Percentiles rank a stretch among this genome's conserved stretches.
phyloP scores from a whole-genome alignment of 805 yeast genomes.

The Wickerhamomyces strasburgensis region DNA sequence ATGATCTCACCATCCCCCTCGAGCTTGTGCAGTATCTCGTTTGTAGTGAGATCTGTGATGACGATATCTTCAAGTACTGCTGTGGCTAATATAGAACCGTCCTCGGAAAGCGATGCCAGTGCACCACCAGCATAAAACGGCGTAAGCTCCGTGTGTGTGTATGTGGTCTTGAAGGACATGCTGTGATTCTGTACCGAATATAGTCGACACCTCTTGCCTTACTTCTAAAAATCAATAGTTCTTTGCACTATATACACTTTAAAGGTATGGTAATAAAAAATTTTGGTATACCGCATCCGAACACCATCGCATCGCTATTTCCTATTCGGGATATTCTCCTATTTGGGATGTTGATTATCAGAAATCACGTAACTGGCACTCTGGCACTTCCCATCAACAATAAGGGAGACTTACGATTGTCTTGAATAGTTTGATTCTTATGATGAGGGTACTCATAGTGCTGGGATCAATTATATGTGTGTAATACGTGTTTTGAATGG shows the following conservation, averaged over 20 bases:
- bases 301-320: neutral
- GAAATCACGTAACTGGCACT: too few species aligned
- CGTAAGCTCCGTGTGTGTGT: slow-evolving; percentile 40
- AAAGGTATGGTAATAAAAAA: too few species aligned
- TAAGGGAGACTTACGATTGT: too few species aligned
- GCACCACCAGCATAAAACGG: slow-evolving; percentile 90
- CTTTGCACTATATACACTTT: too few species aligned
- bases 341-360: neutral
- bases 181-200: neutral
- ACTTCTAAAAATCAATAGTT: too few species aligned
- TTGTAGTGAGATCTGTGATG: slow-evolving; percentile 57
- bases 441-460: too few species aligned
- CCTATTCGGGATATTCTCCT: neutral
- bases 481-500: too few species aligned
- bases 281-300: neutral
- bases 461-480: too few species aligned
- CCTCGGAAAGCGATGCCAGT: slow-evolving; percentile 59
- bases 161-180: slow-evolving; percentile 28
- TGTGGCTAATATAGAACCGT: slow-evolving; percentile 66
- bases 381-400: too few species aligned
- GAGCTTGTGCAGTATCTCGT: slow-evolving; percentile 51
- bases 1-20: slow-evolving; percentile 84
- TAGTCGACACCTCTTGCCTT: too few species aligned
- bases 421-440: too few species aligned
- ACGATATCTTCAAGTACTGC: slow-evolving; percentile 75